These are phyloP conservation scores for Smithsoniella earleae DNA, from an alignment of 163 green algal species.

Conservation along the genomic window DNA sequence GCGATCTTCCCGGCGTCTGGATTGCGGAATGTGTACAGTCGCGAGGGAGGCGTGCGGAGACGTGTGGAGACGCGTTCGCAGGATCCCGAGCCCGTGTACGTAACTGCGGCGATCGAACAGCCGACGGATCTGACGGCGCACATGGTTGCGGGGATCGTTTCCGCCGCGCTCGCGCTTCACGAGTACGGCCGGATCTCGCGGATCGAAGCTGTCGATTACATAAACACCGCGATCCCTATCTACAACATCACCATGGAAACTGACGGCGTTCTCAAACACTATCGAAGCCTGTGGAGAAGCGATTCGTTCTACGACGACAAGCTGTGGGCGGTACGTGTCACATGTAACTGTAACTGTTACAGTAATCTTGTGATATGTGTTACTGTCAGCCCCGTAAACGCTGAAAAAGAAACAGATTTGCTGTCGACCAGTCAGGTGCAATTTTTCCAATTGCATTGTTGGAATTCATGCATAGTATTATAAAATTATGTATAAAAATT, in stretches of 20 bases:
- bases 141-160: constrained; percentile 12
- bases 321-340: constrained; percentile 20
- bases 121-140: constrained; percentile 14
- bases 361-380: too few species aligned
- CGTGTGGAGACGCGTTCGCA: too few species aligned
- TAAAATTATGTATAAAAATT: too few species aligned
- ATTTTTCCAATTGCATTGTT: too few species aligned
- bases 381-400: too few species aligned
- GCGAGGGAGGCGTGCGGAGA: too few species aligned
- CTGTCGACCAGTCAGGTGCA: too few species aligned
- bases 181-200: constrained; percentile 8
- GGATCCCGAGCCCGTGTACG: not conserved
- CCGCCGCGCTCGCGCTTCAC: not conserved
- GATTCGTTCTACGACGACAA: constrained; percentile 29
- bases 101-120: constrained; percentile 11
- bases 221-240: not conserved
- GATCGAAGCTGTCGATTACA: not conserved
- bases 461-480: too few species aligned
- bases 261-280: constrained; percentile 11
- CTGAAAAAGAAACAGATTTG: too few species aligned
- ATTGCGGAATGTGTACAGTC: too few species aligned
- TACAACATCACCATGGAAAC: constrained; percentile 26
- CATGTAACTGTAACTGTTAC: too few species aligned
- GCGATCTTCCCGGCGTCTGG: too few species aligned
- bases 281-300: not conserved